These are phyloP conservation scores for Sclerotinia spermophila DNA, from an alignment of 2,329 filamentous ascomycete species.

Conservation along the genomic window DNA sequence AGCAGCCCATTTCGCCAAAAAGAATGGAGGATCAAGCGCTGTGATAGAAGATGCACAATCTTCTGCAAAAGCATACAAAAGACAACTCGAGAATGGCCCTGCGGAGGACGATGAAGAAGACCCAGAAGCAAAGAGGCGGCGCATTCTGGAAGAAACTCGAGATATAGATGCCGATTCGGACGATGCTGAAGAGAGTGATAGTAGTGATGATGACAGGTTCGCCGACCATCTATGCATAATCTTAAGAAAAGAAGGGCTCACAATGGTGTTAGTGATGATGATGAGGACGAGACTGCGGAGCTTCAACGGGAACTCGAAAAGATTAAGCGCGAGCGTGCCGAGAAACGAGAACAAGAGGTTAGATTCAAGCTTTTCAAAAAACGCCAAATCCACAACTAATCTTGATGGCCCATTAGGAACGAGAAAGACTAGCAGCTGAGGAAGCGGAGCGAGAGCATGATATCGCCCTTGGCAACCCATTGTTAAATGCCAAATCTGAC, in stretches of 20 bases:
- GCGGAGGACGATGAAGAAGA: conserved; percentile 55
- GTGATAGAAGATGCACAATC: conserved; percentile 47
- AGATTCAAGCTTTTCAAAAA: conserved; percentile 5
- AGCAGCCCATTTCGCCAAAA: conserved; percentile 81
- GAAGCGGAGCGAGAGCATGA: conserved; percentile 80
- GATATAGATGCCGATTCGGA: conserved; percentile 83
- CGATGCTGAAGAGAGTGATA: conserved; percentile 54
- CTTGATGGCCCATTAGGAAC: conserved; percentile 52
- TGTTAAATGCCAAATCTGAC: conserved; percentile 76
- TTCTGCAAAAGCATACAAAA: conserved; percentile 60
- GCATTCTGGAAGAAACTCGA: conserved; percentile 81
- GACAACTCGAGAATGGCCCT: conserved; percentile 54
- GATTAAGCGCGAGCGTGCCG: conserved; percentile 78
- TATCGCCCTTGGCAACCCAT: conserved; percentile 86
- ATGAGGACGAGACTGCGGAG: conserved; percentile 82
- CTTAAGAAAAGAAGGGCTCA: conserved; percentile 30
- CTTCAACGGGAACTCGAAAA: conserved; percentile 91
- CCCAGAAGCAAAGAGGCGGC: conserved; percentile 74
- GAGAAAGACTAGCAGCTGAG: conserved; percentile 74
- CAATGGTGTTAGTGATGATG: conserved; percentile 53
- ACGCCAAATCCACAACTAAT: conserved; percentile 18
- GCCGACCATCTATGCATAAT: neutral
- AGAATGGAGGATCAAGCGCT: conserved; percentile 57
- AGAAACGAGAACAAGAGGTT: conserved; percentile 72
- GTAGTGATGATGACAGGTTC: conserved; percentile 58